A percentile compares a stretch with the other conserved stretches of the same genome.
Evolutionary conservation across 2,329 filamentous ascomycete genomes (phyloP).

Genomic region (Fusarium clavum): DNA sequence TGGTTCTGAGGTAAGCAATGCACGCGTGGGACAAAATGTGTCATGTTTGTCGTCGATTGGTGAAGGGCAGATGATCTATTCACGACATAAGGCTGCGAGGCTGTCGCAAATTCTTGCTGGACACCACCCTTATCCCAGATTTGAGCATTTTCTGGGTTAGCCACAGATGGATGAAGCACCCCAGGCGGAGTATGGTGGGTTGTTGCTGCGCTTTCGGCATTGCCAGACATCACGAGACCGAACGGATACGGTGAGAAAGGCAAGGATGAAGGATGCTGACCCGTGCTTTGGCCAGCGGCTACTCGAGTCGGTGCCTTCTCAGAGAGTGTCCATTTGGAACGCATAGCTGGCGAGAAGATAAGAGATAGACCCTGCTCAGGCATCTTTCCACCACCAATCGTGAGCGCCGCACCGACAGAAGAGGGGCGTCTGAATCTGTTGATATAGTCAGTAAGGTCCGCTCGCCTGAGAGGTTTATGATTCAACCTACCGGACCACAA

Average conservation of each 20-base stretch:
- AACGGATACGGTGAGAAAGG: conserved; percentile 19
- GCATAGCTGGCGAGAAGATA: conserved; percentile 43
- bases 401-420: conserved; percentile 46
- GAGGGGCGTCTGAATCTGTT: conserved; percentile 45
- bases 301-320: conserved; percentile 5
- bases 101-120: conserved; percentile 19
- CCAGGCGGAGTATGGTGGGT: conserved; percentile 10
- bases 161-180: conserved; percentile 18
- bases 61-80: neutral
- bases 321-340: conserved; percentile 49
- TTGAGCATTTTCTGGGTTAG: conserved; percentile 7
- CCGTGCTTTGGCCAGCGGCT: neutral
- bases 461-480: neutral
- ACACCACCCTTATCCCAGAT: conserved; percentile 8
- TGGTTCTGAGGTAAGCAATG: neutral
- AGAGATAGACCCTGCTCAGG: conserved; percentile 46
- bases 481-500: conserved; percentile 49
- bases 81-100: conserved; percentile 4
- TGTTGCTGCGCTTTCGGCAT: neutral
- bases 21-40: conserved; percentile 1
- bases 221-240: neutral
- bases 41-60: conserved; percentile 4
- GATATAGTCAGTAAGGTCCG: neutral
- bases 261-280: neutral
- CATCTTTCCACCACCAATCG: conserved; percentile 38